A percentile compares a stretch with the other conserved stretches of the same genome.
phyloP scores from a whole-genome alignment of 1,284 basidiomycete genomes.

The Moesziomyces globuligerus region DNA sequence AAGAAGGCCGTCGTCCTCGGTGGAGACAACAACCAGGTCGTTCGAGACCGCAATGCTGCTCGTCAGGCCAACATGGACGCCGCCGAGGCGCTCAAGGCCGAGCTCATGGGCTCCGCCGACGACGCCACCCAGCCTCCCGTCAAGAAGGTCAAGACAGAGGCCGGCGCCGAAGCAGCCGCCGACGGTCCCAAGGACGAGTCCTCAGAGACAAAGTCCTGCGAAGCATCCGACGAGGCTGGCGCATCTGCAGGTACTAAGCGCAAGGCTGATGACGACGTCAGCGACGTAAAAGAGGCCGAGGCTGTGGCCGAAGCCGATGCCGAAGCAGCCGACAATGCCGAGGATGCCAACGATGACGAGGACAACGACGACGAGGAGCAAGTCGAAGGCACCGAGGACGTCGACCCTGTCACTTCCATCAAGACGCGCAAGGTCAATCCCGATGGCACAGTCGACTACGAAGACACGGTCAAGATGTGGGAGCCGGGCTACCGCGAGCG shows the following conservation, averaged over 20 bases:
- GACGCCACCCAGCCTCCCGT: constrained; percentile 30
- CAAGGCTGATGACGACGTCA: constrained; percentile 63
- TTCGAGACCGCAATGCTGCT: constrained; percentile 56
- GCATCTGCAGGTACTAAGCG: constrained; percentile 16
- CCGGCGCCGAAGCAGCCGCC: constrained; percentile 25
- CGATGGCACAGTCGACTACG: constrained; percentile 79
- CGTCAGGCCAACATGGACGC: constrained; percentile 95
- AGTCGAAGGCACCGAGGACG: constrained; percentile 70
- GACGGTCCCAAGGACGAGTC: constrained; percentile 1
- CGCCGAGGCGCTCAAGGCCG: constrained; percentile 90
- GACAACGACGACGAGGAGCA: constrained; percentile 69
- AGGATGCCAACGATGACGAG: constrained; percentile 67
- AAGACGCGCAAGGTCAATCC: constrained; percentile 59
- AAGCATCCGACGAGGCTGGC: constrained; percentile 57
- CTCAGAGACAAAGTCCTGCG: neutral
- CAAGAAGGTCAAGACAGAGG: constrained; percentile 39
- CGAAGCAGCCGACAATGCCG: constrained; percentile 70
- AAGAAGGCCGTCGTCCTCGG: constrained; percentile 54
- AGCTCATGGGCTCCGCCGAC: constrained; percentile 74
- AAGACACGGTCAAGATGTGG: constrained; percentile 87
- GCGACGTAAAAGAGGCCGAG: constrained; percentile 9
- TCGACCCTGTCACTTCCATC: constrained; percentile 52
- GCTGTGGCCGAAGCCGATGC: constrained; percentile 35
- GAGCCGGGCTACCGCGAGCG: constrained; percentile 80
- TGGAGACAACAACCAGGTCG: constrained; percentile 58